Evolutionary conservation across 306 rosid genomes (phyloP), one percentile per base, ranked within the genome.

Genomic region (Ceratonia siliqua): DNA sequence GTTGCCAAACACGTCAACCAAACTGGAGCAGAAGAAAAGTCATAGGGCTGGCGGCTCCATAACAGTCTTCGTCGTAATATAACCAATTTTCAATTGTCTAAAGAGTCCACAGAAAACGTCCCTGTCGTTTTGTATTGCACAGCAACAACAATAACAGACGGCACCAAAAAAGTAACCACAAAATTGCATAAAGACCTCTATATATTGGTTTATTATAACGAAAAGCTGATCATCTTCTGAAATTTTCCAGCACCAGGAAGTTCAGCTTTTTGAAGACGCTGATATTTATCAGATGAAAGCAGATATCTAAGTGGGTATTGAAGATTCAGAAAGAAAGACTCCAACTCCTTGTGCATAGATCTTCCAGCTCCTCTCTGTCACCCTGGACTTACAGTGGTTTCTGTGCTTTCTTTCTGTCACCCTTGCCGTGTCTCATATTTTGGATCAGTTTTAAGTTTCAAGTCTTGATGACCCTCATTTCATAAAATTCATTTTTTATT

Each of bases 1-100:
- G 9, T 36, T 2, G 21, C 28, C 22, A 71, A 52, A 35, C 74
- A 50, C 13, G 59, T 30, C 21, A 46, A 20, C n/a, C n/a, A 8
- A 13, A 13, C 4, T 17, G 57, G n/a, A 17, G 66, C 45, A 52
- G 15, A 53, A 53, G 30, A 4, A 67, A 68, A 32, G 7, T 4
- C 27, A 67, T 4, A 45, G 2, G 12, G 21, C 22, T 52, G 79
- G 58, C 41, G 79, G 72, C 83, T 18, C 28, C 41, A 24, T 67
- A 48, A 20, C 22, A 20, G 56, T 12, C 56, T 14, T 13, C 69
- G 69, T 38, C 18, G 52, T 5, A 20, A 5, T 50, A 22, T 64
- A 64, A 35, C 0, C n/a, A n/a, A n/a, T n/a, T 62, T 62, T 62
- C 41, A 52, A 50, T 4, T 35, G 27, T 53, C 57, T n/a, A 20